These are phyloP conservation scores for Cutaneotrichosporon sp. DNA, from an alignment of 1,284 basidiomycete genomes.

Conservation along the genomic window DNA sequence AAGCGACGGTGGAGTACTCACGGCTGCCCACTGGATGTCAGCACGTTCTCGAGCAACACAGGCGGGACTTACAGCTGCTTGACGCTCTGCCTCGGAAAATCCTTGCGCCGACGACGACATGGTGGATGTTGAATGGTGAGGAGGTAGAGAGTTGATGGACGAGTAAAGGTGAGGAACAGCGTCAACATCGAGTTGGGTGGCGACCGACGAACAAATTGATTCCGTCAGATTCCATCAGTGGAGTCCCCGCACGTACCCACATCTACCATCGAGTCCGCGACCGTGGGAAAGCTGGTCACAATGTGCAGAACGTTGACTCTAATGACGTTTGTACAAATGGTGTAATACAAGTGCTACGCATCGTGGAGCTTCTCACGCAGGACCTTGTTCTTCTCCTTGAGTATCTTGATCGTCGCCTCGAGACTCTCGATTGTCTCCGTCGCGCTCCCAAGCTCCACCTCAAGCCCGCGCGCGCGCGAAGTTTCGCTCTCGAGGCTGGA, in stretches of 20 bases:
- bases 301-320: too few relatives aligned
- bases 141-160: not conserved
- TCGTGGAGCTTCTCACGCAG: too few relatives aligned
- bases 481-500: too few relatives aligned
- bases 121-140: not conserved
- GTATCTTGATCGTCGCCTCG: too few relatives aligned
- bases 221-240: not conserved
- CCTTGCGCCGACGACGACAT: slow-evolving; percentile 1
- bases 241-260: not conserved
- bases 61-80: not conserved
- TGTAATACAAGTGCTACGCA: too few relatives aligned
- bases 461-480: too few relatives aligned
- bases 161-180: too few relatives aligned
- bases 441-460: too few relatives aligned
- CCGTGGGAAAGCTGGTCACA: not conserved
- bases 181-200: not conserved
- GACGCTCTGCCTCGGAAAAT: not conserved
- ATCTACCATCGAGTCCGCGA: too few relatives aligned
- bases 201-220: not conserved
- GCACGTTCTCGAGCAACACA: not conserved
- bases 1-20: slow-evolving; percentile 19
- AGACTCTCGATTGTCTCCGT: too few relatives aligned
- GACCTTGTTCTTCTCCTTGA: too few relatives aligned
- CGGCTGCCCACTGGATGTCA: slow-evolving; percentile 42
- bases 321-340: too few relatives aligned